Evolutionary conservation across 2,329 filamentous ascomycete genomes (phyloP), one percentile per base, ranked within the genome.

Genomic region (Pestalotiopsis sp.): DNA sequence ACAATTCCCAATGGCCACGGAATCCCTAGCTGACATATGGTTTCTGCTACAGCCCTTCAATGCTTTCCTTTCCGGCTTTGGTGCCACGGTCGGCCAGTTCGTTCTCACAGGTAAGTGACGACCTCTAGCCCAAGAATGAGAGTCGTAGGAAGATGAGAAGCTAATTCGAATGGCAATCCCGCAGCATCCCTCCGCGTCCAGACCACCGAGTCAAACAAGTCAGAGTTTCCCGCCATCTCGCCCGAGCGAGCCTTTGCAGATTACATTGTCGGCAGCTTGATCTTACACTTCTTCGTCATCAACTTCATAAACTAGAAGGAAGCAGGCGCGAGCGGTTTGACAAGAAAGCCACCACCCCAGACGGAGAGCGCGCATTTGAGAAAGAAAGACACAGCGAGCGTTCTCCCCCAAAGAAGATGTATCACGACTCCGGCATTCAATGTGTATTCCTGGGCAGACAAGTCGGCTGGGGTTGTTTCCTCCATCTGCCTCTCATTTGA

Each of bases 221-320:
- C 82, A 69, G 93, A 96, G 68, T 96, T 96, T 78, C 87, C 88
- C 69, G 86, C 85, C 64, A 90, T 95, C 71, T 95, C 93, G 68
- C 91, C 92, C 74, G 94, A 97, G 83, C 89, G 94, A 80, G 95
- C 96, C 52, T 99, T 99, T 81, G 95, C 96, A 78, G 96, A 99
- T 83, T 99, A 92, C 79, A 87, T 99, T 70, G 93, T 98, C 75
- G 96, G 95, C 80, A 98, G 95, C 81, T 81, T 99, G 80, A 93
- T 98, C 79, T 84, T 98, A 80, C 96, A 99, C 85, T 97, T 98
- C 85, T 99, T 99, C 87, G 98, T 95, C 83, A 91, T 98, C 80
- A 99, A 99, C 88, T 99, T 99, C 82, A 98, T 99, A 86, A 99
- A 99, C 88, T 99, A 49, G 87, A 36, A 7, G 56, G 56, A n/a